Conservation (phyloP, 192 early-diverging fungal genomes). For the Geranomyces variabilis region DNA sequence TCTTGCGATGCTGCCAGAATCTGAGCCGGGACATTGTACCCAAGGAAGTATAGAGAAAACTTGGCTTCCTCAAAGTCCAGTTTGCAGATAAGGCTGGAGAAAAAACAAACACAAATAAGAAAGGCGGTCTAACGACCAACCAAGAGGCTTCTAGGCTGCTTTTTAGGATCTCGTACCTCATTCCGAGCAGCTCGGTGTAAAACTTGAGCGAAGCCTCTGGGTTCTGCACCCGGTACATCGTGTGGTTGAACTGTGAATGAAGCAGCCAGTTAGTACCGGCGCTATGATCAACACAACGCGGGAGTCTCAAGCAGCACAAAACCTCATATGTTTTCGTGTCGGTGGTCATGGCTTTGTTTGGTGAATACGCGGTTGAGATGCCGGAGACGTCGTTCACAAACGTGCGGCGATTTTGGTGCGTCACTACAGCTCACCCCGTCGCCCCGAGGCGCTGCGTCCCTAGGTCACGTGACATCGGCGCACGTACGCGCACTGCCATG, state of each 20-base stretch:
- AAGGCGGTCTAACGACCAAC: background rate
- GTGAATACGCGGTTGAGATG: no score
- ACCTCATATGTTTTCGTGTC: slow-evolving; percentile 2
- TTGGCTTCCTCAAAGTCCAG: slow-evolving; percentile 51
- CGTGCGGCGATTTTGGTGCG: no score
- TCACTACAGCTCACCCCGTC: no score
- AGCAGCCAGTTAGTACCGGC: background rate
- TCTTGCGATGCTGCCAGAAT: slow-evolving; percentile 53
- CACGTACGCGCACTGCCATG: no score
- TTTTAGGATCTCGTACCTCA: slow-evolving; percentile 62
- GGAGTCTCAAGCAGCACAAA: background rate
- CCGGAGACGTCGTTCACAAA: no score
- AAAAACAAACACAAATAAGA: background rate
- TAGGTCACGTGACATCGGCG: no score
- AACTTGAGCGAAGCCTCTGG: slow-evolving; percentile 74
- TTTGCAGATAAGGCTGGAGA: slow-evolving; percentile 49
- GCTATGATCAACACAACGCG: background rate
- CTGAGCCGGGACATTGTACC: slow-evolving; percentile 56
- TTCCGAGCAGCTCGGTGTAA: slow-evolving; percentile 75
- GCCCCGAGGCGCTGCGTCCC: no score
- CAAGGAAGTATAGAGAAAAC: slow-evolving; percentile 78
- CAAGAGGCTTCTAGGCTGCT: background rate
- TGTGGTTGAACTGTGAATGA: slow-evolving; percentile 67
- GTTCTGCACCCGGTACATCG: slow-evolving; percentile 80
- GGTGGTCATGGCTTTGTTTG: background rate